A percentile compares a stretch with the other conserved stretches of the same genome.
These are phyloP conservation scores for Abelmoschus esculentus DNA, from an alignment of 345 rosid genomes.

Conservation along the genomic window DNA sequence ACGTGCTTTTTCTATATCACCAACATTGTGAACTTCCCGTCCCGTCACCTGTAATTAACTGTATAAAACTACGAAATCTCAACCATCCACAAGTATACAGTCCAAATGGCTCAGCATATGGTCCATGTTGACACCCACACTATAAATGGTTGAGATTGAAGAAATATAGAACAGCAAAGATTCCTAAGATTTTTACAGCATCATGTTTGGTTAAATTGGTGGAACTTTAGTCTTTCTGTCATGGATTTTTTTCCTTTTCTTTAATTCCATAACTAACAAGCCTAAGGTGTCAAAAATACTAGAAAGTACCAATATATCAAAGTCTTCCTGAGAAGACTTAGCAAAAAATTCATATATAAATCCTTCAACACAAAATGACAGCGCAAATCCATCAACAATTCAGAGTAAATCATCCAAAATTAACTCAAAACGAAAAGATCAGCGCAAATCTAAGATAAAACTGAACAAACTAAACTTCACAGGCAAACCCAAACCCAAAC, in stretches of 20 bases:
- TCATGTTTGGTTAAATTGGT: background rate
- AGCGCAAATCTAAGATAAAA: background rate
- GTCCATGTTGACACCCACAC: too few species aligned
- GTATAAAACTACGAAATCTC: background rate
- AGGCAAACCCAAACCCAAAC: background rate
- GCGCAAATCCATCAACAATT: constrained; percentile 4
- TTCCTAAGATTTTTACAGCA: background rate
- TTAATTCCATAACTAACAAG: background rate
- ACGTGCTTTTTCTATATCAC: too few species aligned
- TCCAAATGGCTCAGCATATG: background rate
- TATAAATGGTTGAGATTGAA: too few species aligned
- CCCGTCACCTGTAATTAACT: background rate
- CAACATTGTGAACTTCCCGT: too few species aligned
- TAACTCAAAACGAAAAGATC: background rate
- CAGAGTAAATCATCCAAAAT: background rate
- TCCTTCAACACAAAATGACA: background rate
- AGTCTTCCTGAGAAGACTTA: background rate
- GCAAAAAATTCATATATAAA: too few species aligned
- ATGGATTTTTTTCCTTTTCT: too few species aligned
- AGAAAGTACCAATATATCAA: background rate
- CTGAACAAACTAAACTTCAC: background rate
- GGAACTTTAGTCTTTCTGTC: too few species aligned
- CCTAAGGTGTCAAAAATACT: background rate
- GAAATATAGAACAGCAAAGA: background rate
- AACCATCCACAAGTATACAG: background rate